These are phyloP conservation scores for Zygotorulaspora danielsina DNA, from an alignment of 805 yeast genomes.

Conservation along the genomic window DNA sequence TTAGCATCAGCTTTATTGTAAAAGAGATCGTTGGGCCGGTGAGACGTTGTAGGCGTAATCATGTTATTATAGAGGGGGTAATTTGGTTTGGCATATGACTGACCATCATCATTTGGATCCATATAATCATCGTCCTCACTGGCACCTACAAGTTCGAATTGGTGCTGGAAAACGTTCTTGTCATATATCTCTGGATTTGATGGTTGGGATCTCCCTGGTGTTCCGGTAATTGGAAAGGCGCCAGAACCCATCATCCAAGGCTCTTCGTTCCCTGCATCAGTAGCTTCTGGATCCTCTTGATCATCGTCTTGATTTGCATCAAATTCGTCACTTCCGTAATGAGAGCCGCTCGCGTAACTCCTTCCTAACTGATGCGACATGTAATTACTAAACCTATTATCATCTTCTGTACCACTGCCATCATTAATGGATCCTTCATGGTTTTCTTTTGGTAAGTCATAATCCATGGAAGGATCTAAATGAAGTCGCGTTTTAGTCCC, in stretches of 20 bases:
- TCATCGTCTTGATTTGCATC: conserved; percentile 30
- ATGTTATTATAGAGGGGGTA: conserved; percentile 52
- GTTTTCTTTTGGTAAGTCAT: conserved; percentile 23
- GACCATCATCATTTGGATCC: conserved; percentile 80
- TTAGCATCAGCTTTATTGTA: conserved; percentile 19
- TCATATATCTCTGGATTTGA: conserved; percentile 18
- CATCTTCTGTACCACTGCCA: conserved; percentile 16
- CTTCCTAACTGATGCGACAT: conserved; percentile 30
- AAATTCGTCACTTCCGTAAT: conserved; percentile 24
- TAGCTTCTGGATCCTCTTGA: conserved; percentile 28
- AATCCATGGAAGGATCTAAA: conserved; percentile 38
- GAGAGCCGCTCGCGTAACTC: conserved; percentile 20
- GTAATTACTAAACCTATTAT: conserved; percentile 25
- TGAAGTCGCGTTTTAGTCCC: conserved; percentile 34
- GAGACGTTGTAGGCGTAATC: conserved; percentile 24
- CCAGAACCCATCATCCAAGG: conserved; percentile 14
- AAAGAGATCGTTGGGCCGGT: conserved; percentile 19
- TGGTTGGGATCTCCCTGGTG: conserved; percentile 16
- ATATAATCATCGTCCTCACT: conserved; percentile 63
- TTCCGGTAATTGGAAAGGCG: conserved; percentile 16
- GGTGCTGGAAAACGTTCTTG: conserved; percentile 38
- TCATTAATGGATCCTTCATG: conserved; percentile 7
- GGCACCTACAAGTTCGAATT: conserved; percentile 43
- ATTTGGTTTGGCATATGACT: conserved; percentile 58
- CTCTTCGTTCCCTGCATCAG: conserved; percentile 14